Evolutionary conservation across 1,284 basidiomycete species (phyloP).

Genomic region (Tilletia caries): DNA sequence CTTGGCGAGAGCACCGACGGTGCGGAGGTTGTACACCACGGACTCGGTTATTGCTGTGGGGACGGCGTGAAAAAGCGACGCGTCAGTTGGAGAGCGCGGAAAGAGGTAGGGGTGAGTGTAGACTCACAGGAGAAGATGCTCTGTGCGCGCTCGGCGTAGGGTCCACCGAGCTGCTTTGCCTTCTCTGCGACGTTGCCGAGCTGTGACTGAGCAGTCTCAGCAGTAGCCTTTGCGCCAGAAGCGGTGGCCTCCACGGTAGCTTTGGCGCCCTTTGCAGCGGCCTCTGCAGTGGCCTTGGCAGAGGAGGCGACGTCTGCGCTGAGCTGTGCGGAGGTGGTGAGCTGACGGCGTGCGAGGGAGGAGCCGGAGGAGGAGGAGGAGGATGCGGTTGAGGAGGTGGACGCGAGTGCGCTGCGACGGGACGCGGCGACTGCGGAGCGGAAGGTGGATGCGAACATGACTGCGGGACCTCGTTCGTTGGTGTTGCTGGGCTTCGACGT

Average conservation of each 20-base stretch:
- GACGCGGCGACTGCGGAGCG: not conserved
- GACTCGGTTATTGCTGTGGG: constrained; percentile 34
- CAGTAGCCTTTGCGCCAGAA: not conserved
- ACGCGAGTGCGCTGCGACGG: not conserved
- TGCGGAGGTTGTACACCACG: constrained; percentile 57
- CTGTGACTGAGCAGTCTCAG: constrained; percentile 6
- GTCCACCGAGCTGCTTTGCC: constrained; percentile 42
- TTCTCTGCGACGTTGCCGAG: constrained; percentile 24
- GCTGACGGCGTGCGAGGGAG: not conserved
- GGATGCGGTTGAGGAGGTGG: not conserved
- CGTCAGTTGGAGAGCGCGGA: not conserved
- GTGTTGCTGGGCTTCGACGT: not conserved
- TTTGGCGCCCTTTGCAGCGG: not conserved
- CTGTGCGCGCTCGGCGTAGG: constrained; percentile 33
- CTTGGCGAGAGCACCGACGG: constrained; percentile 77
- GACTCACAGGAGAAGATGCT: constrained; percentile 43
- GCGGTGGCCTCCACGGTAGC: not conserved
- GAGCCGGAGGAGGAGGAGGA: not conserved
- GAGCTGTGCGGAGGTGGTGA: constrained; percentile 4
- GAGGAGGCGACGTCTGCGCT: constrained; percentile 4
- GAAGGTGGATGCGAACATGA: constrained; percentile 9
- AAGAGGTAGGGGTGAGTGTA: not conserved
- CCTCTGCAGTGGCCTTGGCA: not conserved
- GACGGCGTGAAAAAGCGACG: not conserved
- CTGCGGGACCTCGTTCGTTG: not conserved